Conservation (phyloP, 2,329 filamentous ascomycete species). For the Fusarium vanettenii region DNA sequence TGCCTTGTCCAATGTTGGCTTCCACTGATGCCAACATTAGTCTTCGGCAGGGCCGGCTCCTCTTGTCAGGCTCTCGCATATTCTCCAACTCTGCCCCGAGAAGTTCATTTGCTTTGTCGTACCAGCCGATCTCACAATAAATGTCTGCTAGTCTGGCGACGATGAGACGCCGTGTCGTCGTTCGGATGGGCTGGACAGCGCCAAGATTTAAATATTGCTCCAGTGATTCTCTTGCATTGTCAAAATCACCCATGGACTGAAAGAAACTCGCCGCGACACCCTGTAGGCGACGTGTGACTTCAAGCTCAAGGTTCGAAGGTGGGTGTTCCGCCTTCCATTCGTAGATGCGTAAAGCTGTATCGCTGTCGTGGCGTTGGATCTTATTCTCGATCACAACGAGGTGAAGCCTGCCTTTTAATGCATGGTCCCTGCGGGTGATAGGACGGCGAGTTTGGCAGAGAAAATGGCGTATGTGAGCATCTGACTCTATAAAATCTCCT, state of each 20-base stretch:
- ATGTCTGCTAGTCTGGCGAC: slow-evolving; percentile 41
- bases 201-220: slow-evolving; percentile 41
- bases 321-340: slow-evolving; percentile 38
- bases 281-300: slow-evolving; percentile 43
- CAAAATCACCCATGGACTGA: slow-evolving; percentile 43
- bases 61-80: slow-evolving; percentile 8
- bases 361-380: slow-evolving; percentile 39
- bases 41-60: slow-evolving; percentile 30
- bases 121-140: slow-evolving; percentile 40
- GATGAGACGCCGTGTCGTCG: slow-evolving; percentile 39
- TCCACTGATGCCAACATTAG: slow-evolving; percentile 35
- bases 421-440: slow-evolving; percentile 33
- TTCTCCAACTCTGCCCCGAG: slow-evolving; percentile 31
- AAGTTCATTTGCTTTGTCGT: slow-evolving; percentile 27
- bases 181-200: slow-evolving; percentile 32
- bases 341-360: slow-evolving; percentile 40
- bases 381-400: slow-evolving; percentile 45
- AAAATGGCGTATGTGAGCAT: background rate
- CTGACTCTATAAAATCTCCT: slow-evolving; percentile 33
- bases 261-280: slow-evolving; percentile 41
- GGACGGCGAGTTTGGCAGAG: slow-evolving; percentile 15
- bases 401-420: slow-evolving; percentile 41
- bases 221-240: slow-evolving; percentile 37
- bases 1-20: slow-evolving; percentile 8
- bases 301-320: slow-evolving; percentile 38